A percentile compares a stretch with the other conserved stretches of the same genome.
Evolutionary conservation across 2,329 filamentous ascomycete genomes (phyloP).

Genomic region (Trichoderma polysporum): DNA sequence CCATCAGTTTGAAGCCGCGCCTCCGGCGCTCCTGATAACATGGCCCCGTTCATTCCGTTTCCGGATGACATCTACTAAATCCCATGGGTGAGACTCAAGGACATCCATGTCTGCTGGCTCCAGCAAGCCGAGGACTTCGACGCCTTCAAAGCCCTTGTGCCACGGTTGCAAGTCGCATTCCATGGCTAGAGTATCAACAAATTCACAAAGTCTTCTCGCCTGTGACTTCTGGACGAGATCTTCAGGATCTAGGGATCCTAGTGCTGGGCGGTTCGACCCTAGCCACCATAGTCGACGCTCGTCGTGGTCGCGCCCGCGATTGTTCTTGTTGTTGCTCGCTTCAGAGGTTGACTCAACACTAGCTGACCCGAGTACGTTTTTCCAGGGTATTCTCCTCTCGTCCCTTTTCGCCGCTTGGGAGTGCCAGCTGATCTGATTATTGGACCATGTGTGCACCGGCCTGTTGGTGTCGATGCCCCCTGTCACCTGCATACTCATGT

Average conservation of each 20-base stretch:
- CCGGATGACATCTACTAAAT: neutral
- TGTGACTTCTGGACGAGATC: neutral
- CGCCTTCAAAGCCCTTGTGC: conserved; percentile 7
- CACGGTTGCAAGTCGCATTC: conserved; percentile 1
- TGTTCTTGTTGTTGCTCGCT: neutral
- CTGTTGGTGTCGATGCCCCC: neutral
- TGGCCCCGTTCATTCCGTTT: neutral
- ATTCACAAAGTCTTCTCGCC: neutral
- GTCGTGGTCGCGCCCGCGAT: neutral
- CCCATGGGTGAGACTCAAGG: neutral
- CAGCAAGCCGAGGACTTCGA: conserved; percentile 14
- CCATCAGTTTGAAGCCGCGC: neutral
- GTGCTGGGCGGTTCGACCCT: neutral
- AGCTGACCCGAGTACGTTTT: neutral
- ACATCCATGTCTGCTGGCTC: neutral
- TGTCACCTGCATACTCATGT: neutral
- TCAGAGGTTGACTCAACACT: too few relatives aligned
- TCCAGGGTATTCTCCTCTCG: neutral
- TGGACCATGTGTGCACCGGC: neutral
- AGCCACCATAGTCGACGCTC: conserved; percentile 15
- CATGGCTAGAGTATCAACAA: neutral
- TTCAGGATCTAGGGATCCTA: neutral
- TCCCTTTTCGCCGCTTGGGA: neutral
- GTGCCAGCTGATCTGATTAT: neutral
- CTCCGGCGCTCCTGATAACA: neutral